Percentiles rank a stretch among this genome's conserved stretches.
Evolutionary conservation across 192 early-diverging fungal genomes (phyloP).

Genomic region (Coemansia sp.): DNA sequence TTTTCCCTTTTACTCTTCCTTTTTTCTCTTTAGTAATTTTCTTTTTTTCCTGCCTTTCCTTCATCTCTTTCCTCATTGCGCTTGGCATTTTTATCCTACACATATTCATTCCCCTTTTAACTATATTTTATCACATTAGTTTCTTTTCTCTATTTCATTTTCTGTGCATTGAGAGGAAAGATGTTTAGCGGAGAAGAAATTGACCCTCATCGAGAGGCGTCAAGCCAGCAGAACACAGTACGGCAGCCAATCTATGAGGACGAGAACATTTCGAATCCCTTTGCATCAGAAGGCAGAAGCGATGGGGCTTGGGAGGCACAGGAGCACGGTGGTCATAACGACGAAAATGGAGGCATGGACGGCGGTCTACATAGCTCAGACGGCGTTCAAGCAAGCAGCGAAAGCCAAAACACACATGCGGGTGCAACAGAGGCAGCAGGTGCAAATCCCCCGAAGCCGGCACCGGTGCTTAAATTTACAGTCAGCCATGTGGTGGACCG

Average conservation of each 20-base stretch:
- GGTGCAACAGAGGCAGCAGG: background rate
- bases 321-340: background rate
- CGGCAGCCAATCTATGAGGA: constrained; percentile 23
- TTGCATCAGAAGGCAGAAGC: constrained; percentile 19
- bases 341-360: background rate
- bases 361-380: background rate
- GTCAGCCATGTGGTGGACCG: constrained; percentile 52
- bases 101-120: constrained; percentile 5
- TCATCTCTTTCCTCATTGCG: constrained; percentile 2
- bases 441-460: background rate
- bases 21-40: constrained; percentile 1
- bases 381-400: background rate
- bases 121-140: background rate
- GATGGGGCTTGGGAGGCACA: constrained; percentile 12
- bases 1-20: background rate
- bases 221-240: constrained; percentile 4
- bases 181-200: constrained; percentile 30
- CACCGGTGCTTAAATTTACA: constrained; percentile 36
- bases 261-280: constrained; percentile 22
- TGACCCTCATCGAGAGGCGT: constrained; percentile 39
- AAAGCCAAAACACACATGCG: constrained; percentile 2
- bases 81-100: constrained; percentile 6
- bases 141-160: background rate
- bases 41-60: constrained; percentile 1
- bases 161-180: background rate